phyloP scores from a whole-genome alignment of 345 rosid species.

The Carallia brachiata region DNA sequence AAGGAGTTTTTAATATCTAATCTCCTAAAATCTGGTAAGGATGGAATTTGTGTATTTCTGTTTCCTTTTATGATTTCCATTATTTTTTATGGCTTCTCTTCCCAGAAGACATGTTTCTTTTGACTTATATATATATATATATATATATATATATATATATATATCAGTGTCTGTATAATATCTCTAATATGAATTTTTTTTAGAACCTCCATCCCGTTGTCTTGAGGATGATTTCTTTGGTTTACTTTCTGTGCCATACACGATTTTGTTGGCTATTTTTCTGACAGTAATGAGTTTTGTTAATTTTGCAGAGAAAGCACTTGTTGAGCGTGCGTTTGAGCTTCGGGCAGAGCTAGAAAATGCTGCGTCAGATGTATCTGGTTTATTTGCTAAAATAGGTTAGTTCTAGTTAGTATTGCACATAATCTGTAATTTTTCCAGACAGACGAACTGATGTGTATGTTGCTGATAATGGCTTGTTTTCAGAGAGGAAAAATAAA shows the following conservation, averaged over 20 bases:
- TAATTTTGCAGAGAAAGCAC: conserved; percentile 49
- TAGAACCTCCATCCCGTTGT: background rate
- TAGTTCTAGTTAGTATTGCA: background rate
- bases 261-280: conserved; percentile 2
- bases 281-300: conserved; percentile 14
- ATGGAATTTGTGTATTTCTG: background rate
- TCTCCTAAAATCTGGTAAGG: conserved; percentile 69
- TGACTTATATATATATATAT: no score
- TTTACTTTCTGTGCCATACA: background rate
- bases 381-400: conserved; percentile 90
- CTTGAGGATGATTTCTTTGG: background rate
- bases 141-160: no score
- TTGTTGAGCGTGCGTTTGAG: conserved; percentile 81
- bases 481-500: conserved; percentile 87
- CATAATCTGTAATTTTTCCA: conserved; percentile 26
- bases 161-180: background rate
- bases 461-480: background rate
- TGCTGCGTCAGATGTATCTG: conserved; percentile 83
- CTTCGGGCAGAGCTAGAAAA: conserved; percentile 81
- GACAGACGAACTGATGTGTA: conserved; percentile 25
- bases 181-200: background rate
- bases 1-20: conserved; percentile 82
- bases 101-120: no score
- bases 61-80: background rate
- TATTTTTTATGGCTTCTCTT: background rate